Base-by-base conservation (phyloP, 495 filamentous ascomycete genomes). In the Hypoxylon crocopeplum region DNA sequence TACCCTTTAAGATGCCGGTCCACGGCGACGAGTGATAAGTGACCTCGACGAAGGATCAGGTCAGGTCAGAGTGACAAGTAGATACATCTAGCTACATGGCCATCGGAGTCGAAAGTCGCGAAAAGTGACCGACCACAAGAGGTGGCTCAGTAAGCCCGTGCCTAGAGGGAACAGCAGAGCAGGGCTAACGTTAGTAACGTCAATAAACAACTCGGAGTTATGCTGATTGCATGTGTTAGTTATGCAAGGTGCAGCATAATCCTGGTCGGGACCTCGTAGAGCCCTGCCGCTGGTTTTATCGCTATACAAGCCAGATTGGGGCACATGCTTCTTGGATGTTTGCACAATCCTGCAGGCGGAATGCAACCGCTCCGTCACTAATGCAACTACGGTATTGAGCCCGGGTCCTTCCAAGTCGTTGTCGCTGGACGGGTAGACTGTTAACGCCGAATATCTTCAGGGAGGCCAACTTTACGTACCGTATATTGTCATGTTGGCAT, bases 61-160 rank as follows among this genome's bases (percentile, higher is more conserved):
- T 25, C 33, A 48, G 8, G 44, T 30, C 24, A 36, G 32, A 64
- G 61, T 64, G 55, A 64, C 61, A 49, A 36, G 49, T 8, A 64
- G 61, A 46, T 64, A 64, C 61, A 59, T 59, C 8, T 17, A 20
- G 13, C 55, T 64, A 64, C 61, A 64, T 64, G 17, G 33, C 19
- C 44, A 64, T 59, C 61, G 61, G 61, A 38, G 55, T 64, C 39
- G 29, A 38, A 64, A 59, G 61, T 64, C 55, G 61, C 61, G 53
- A 64, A 48, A 59, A 55, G 61, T 59, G 32, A 24, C 61, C 61
- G 49, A 53, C 61, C 25, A 34, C 8, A 12, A 15, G 34, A 54
- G 36, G 52, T 55, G 61, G 61, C 61, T 64, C 61, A 64, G 61
- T 64, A 64, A 64, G 61, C 61, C 45, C 50, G 45, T 48, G 50